phyloP scores from a whole-genome alignment of 2,329 filamentous ascomycete genomes.

The Cladosporium sp. region DNA sequence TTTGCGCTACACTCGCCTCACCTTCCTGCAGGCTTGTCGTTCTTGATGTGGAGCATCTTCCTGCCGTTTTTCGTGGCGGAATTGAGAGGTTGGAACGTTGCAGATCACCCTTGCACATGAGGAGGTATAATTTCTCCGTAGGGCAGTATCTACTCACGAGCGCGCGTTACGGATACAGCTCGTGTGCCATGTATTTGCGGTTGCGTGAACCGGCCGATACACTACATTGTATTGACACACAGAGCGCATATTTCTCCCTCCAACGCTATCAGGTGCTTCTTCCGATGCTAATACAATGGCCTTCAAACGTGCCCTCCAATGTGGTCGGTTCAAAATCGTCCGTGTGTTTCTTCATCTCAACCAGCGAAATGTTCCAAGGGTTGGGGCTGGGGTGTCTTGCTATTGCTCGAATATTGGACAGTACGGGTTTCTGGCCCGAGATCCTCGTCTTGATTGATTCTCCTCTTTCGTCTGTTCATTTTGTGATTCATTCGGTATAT shows the following conservation, averaged over 20 bases:
- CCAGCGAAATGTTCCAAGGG: neutral
- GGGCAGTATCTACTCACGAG: neutral
- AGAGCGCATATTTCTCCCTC: neutral
- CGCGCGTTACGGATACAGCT: neutral
- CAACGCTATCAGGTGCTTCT: neutral
- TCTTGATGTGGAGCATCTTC: conserved; percentile 2
- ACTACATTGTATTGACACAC: too few relatives aligned
- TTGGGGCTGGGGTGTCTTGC: neutral
- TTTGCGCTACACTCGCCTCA: neutral
- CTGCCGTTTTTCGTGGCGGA: neutral
- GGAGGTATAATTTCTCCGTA: neutral
- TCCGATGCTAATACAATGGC: neutral
- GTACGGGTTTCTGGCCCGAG: neutral
- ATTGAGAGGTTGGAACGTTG: neutral
- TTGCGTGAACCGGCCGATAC: neutral
- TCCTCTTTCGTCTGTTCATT: too few relatives aligned
- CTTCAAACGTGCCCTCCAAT: neutral
- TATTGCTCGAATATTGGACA: neutral
- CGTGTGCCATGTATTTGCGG: neutral
- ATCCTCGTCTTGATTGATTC: neutral
- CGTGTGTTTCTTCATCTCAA: neutral
- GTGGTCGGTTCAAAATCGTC: neutral
- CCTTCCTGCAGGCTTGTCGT: neutral
- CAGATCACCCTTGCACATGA: neutral
- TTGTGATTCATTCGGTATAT: too few relatives aligned